Percentiles rank a stretch among this genome's conserved stretches.
Evolutionary conservation across 306 rosid genomes (phyloP).

Genomic region (Rubus idaeus): DNA sequence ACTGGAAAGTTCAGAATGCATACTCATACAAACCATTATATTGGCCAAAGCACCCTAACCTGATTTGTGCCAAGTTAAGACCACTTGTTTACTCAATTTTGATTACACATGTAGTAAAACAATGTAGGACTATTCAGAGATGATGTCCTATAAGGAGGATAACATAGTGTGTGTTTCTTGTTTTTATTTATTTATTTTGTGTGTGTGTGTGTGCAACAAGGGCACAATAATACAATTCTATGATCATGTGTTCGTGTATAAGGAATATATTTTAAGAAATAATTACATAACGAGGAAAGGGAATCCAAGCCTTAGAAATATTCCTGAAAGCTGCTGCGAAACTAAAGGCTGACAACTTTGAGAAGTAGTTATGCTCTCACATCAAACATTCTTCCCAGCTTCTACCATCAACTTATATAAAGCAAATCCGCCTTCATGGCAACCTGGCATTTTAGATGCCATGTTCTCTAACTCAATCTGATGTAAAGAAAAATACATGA

Average conservation of each 20-base stretch:
- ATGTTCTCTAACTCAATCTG: slow-evolving; percentile 70
- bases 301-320: slow-evolving; percentile 8
- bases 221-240: background rate
- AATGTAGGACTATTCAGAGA: background rate
- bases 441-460: slow-evolving; percentile 90
- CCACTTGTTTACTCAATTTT: background rate
- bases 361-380: slow-evolving; percentile 24
- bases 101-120: background rate
- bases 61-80: background rate
- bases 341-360: slow-evolving; percentile 4
- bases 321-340: slow-evolving; percentile 14
- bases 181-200: background rate
- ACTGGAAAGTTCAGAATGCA: background rate
- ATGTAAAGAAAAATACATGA: slow-evolving; percentile 36
- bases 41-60: background rate
- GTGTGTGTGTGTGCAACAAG: background rate
- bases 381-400: slow-evolving; percentile 44
- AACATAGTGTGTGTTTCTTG: background rate
- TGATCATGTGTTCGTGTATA: background rate
- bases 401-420: slow-evolving; percentile 77
- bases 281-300: background rate
- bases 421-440: slow-evolving; percentile 86
- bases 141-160: background rate
- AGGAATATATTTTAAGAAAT: background rate
- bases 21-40: background rate